These are phyloP conservation scores for Triticum dicoccoides DNA, from an alignment of 176 grass and related monocot genomes.

Conservation along the genomic window DNA sequence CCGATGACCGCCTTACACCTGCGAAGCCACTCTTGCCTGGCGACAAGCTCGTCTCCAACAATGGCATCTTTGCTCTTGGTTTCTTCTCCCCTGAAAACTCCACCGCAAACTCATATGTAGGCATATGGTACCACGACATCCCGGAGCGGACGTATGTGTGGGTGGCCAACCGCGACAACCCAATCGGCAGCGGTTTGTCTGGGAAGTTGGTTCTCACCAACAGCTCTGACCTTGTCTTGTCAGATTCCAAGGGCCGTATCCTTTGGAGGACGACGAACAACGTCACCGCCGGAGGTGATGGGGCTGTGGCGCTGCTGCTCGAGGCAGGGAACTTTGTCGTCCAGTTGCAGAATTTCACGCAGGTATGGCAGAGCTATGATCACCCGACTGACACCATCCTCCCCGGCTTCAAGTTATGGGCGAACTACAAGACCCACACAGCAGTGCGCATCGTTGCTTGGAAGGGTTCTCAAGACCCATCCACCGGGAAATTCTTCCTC, in stretches of 20 bases:
- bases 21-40: constrained; percentile 8
- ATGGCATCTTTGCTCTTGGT: constrained; percentile 40
- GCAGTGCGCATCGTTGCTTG: not conserved
- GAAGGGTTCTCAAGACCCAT: not conserved
- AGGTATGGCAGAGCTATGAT: not conserved
- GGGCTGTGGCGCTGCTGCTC: not conserved
- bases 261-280: constrained; percentile 31
- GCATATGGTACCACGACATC: constrained; percentile 48
- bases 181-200: not conserved
- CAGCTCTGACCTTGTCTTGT: constrained; percentile 27
- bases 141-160: constrained; percentile 30
- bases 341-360: not conserved
- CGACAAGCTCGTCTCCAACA: constrained; percentile 24
- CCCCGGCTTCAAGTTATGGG: not conserved
- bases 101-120: constrained; percentile 18
- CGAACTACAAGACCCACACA: not conserved
- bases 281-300: not conserved
- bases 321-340: constrained; percentile 33
- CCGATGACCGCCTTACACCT: constrained; percentile 29
- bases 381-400: not conserved
- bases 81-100: constrained; percentile 42
- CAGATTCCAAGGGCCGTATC: not conserved
- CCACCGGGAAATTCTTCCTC: not conserved
- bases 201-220: constrained; percentile 21
- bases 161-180: constrained; percentile 55